Percentiles rank a stretch among this genome's conserved stretches.
Evolutionary conservation across 495 filamentous ascomycete genomes (phyloP).

Genomic region (Penicillium egyptiacum): DNA sequence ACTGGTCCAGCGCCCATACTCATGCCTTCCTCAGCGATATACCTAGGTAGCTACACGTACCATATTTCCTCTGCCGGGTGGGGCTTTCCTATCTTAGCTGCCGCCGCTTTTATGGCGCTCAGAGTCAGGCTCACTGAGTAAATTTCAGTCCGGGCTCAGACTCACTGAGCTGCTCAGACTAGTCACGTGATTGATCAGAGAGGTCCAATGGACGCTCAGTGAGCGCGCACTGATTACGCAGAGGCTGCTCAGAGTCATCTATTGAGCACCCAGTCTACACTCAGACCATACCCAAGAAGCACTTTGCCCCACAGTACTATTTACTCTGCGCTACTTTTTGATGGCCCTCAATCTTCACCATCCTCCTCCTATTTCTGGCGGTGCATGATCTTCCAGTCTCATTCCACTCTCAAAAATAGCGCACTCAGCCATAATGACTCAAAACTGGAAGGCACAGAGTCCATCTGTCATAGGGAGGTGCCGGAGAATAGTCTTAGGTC

Average conservation of each 20-base stretch:
- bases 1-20: too few species aligned
- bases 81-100: constrained; percentile 10
- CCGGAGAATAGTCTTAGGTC: neutral
- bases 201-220: too few species aligned
- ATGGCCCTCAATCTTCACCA: too few species aligned
- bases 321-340: too few species aligned
- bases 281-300: neutral
- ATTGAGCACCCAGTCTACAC: constrained; percentile 13
- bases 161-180: neutral
- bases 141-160: constrained; percentile 19
- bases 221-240: constrained; percentile 6
- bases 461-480: neutral
- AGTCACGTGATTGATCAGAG: too few species aligned
- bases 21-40: too few species aligned
- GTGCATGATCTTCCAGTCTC: neutral
- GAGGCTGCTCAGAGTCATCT: constrained; percentile 8
- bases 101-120: constrained; percentile 33
- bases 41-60: too few species aligned
- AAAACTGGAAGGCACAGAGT: constrained; percentile 2
- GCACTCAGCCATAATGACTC: neutral
- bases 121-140: constrained; percentile 29
- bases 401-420: neutral
- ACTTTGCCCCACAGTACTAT: too few species aligned
- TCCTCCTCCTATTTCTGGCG: too few species aligned
- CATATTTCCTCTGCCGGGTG: too few species aligned